phyloP scores from a whole-genome alignment of 306 rosid genomes.

The Benincasa hispida region DNA sequence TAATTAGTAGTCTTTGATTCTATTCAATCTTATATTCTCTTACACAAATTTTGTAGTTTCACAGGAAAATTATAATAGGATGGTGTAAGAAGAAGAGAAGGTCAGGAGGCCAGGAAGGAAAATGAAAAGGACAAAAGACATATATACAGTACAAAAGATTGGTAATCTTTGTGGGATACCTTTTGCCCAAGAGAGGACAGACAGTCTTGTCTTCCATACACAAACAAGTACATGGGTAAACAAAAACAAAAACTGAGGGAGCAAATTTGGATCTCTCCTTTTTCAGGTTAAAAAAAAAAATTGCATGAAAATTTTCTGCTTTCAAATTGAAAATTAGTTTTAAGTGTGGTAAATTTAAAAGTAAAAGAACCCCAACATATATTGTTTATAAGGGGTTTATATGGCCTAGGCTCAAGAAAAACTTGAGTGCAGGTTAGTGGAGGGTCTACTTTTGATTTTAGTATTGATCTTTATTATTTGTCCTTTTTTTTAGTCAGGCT shows the following conservation, averaged over 20 bases:
- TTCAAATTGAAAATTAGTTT: neutral
- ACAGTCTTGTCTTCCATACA: neutral
- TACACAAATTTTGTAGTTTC: neutral
- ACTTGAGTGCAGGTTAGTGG: conserved; percentile 30
- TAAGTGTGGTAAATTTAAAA: neutral
- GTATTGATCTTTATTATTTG: neutral
- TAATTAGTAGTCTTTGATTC: neutral
- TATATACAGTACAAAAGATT: conserved; percentile 1
- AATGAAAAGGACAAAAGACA: conserved; percentile 25
- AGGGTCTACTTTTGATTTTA: conserved; percentile 21
- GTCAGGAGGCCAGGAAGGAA: neutral
- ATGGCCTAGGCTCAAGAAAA: conserved; percentile 15
- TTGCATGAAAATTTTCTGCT: neutral
- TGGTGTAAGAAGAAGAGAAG: neutral
- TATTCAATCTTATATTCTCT: neutral
- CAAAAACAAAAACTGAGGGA: neutral
- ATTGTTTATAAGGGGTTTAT: neutral
- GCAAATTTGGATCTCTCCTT: neutral
- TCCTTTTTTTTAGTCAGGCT: neutral
- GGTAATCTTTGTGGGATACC: conserved; percentile 5
- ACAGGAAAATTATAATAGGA: neutral
- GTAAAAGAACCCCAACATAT: neutral
- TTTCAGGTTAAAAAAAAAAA: neutral
- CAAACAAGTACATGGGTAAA: neutral
- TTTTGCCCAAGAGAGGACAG: conserved; percentile 9